Conservation (phyloP, 1,139 yeast genomes). For the Pneumocystis murina region DNA sequence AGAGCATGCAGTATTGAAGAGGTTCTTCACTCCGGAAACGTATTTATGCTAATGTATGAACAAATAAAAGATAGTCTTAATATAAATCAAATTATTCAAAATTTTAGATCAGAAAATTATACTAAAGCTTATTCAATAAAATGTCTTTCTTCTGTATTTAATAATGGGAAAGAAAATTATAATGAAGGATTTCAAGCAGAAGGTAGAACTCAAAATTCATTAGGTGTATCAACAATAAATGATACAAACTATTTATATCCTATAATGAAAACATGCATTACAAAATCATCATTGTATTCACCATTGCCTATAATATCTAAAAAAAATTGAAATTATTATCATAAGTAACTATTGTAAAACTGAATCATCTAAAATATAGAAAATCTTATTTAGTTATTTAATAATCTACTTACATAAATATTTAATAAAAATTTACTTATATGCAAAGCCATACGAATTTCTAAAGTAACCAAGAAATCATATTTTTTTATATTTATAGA, state of each 20-base stretch:
- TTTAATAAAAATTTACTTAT: neutral
- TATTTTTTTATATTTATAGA: neutral
- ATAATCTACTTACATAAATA: neutral
- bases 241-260: neutral
- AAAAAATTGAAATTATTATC: neutral
- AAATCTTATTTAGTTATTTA: neutral
- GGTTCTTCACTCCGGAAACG: neutral
- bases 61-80: neutral
- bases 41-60: neutral
- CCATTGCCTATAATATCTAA: neutral
- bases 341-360: neutral
- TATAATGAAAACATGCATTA: neutral
- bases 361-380: neutral
- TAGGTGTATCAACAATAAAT: neutral
- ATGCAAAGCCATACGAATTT: neutral
- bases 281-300: neutral
- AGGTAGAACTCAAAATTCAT: neutral
- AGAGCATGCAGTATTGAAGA: neutral
- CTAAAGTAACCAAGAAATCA: neutral
- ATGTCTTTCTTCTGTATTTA: neutral
- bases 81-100: neutral
- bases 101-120: neutral
- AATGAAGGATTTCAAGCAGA: neutral
- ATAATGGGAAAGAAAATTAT: neutral
- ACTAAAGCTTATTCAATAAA: neutral